A percentile compares a stretch with the other conserved stretches of the same genome.
phyloP scores from a whole-genome alignment of 1,284 basidiomycete species.

The Phellinidium pouzarii region DNA sequence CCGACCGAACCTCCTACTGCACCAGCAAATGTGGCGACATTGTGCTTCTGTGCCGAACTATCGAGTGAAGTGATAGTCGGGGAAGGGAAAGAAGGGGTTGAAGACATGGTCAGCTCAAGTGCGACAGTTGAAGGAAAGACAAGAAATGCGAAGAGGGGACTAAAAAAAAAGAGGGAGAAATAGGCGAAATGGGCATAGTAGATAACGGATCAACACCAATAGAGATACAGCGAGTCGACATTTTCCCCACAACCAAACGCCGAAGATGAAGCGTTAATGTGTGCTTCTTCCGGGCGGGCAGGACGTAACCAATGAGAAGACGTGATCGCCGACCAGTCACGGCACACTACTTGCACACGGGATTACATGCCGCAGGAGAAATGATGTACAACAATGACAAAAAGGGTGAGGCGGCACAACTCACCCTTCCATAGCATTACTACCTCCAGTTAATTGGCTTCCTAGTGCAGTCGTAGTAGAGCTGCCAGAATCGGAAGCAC shows the following conservation, averaged over 20 bases:
- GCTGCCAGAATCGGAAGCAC: slow-evolving; percentile 16
- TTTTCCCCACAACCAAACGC: not conserved
- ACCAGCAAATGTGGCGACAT: slow-evolving; percentile 45
- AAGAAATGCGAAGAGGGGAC: slow-evolving; percentile 9
- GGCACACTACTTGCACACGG: not conserved
- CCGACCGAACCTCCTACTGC: slow-evolving; percentile 47
- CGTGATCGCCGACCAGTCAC: slow-evolving; percentile 5
- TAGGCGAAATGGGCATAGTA: slow-evolving; percentile 8
- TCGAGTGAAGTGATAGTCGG: not conserved
- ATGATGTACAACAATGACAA: slow-evolving; percentile 8
- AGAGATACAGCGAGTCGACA: not conserved
- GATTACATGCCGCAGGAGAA: slow-evolving; percentile 9
- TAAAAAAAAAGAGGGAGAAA: slow-evolving; percentile 3
- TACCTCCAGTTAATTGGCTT: slow-evolving; percentile 10
- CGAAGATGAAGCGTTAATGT: slow-evolving; percentile 14
- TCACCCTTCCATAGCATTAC: slow-evolving; percentile 8
- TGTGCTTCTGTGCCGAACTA: slow-evolving; percentile 25
- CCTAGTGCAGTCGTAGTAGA: slow-evolving; percentile 16
- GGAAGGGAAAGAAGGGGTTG: slow-evolving; percentile 4
- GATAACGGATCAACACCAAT: slow-evolving; percentile 14
- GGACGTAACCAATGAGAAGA: not conserved
- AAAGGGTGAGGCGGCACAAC: slow-evolving; percentile 1
- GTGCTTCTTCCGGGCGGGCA: not conserved
- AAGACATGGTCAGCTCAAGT: slow-evolving; percentile 13
- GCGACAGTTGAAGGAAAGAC: slow-evolving; percentile 14